Evolutionary conservation across 1,284 basidiomycete genomes (phyloP), one percentile per base, ranked within the genome.

Genomic region (Meripilus lineatus): DNA sequence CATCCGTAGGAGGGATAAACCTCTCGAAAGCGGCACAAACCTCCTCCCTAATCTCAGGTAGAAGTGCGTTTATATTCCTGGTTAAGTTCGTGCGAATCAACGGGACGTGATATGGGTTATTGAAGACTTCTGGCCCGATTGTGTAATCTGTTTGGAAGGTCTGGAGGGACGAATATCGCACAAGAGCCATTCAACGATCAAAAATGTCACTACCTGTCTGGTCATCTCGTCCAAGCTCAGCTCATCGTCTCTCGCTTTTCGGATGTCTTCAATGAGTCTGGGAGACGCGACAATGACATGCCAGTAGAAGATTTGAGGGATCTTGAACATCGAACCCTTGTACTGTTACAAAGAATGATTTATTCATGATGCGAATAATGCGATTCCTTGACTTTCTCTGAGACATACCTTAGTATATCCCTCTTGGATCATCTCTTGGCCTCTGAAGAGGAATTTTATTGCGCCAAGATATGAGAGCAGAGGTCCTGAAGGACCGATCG

Each of bases 351-450:
- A 22, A 38, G 13, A 17, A 36, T n/a, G 34, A 8, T 20, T n/a
- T n/a, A n/a, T 11, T 8, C 11, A 20, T 36, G 13, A 11, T 8
- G 34, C 18, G 23, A 40, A 28, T 15, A 32, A 11, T 8, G 8
- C 8, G 15, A 18, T 7, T 10, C 25, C 5, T 14, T 8, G 11
- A 11, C 14, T 30, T 15, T 23, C 8, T n/a, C n/a, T n/a, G n/a
- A n/a, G n/a, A n/a, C n/a, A n/a, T 24, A 54, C 53, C 50, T 52
- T 52, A 14, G n/a, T 28, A 35, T 54, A 52, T 11, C 50, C 53
- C 23, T 54, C 53, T 6, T 40, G 26, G 5, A 54, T 30, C 25
- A 52, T 38, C 24, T 42, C 40, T 5, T 38, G 28, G 13, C 42
- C 42, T 21, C 37, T n/a, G 30, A 38, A 18, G 5, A 52, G 28